Base-by-base conservation (phyloP, 1,284 basidiomycete species). In the Ustilago xerochloae region DNA sequence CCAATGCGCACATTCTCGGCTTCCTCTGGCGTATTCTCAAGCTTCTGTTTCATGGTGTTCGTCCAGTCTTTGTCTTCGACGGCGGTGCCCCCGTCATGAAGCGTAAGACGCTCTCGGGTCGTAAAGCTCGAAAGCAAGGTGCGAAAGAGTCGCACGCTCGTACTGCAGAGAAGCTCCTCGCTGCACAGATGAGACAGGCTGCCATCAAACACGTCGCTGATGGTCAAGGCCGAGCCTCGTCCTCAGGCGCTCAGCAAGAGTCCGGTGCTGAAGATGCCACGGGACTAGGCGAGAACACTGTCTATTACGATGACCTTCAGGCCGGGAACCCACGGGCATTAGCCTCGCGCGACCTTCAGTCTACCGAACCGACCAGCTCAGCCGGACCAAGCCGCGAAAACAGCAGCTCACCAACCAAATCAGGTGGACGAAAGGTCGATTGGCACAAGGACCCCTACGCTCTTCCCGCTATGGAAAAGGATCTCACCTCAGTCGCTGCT, bases 1-100 rank as follows among this genome's bases (percentile, higher is more conserved):
- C 92, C 63, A 98, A 98, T 81, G 95, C 96, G 0, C 97, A 99
- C 86, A 90, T 99, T 24, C 87, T 99, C 48, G 96, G 96, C 22
- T 98, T 99, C 85, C 66, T 84, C 57, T 84, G 82, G 81, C 75
- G 97, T 4, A 97, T 99, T 63, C 91, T 91, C 85, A 98, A 98
- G 85, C 88, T 99, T 16, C 86, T 99, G 48, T 98, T 95, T 85
- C 95, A 97, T 82, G 92, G 92, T 6, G 85, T 96, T 46, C 87
- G 88, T 62, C 87, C 94, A 1, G 88, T 90, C 60, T 93, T 97
- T 79, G 93, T 97, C 7, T 97, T 97, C 81, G 94, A 98, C 84
- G 94, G 94, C 49, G 89, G 86, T 22, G 73, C 72, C 15, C 63
- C 77, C 55, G 71, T 83, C 66, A 68, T 79, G 69, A 74, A 86